Conservation (phyloP, 1,284 basidiomycete genomes). For the Rhodotorula sp. region DNA sequence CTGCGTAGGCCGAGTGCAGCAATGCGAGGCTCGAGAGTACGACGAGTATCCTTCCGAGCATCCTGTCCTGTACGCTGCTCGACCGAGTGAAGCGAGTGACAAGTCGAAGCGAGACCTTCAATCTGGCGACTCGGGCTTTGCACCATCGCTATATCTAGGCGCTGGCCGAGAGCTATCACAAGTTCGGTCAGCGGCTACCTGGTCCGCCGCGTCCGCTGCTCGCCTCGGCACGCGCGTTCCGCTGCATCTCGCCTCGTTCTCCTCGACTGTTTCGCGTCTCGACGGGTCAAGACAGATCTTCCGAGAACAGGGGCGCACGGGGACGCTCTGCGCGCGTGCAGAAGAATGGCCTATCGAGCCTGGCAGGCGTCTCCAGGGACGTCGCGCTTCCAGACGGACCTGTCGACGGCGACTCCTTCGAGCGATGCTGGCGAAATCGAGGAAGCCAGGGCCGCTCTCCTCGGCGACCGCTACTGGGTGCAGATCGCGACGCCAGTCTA, state of each 20-base stretch:
- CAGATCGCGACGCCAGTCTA: too few relatives aligned
- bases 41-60: conserved; percentile 12
- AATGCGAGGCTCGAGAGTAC: conserved; percentile 1
- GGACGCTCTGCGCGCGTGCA: background rate
- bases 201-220: background rate
- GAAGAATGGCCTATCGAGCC: background rate
- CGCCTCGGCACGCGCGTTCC: background rate
- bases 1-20: conserved; percentile 25
- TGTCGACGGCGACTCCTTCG: conserved; percentile 7
- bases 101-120: background rate
- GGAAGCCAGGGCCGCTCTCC: conserved; percentile 5
- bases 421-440: conserved; percentile 27
- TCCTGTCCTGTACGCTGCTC: background rate
- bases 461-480: conserved; percentile 19
- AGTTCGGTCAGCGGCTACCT: background rate
- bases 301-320: background rate
- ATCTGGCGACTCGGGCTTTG: too few relatives aligned
- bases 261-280: background rate
- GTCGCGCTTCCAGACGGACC: too few relatives aligned
- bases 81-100: too few relatives aligned
- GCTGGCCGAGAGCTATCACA: background rate
- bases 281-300: background rate
- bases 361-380: background rate
- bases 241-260: too few relatives aligned
- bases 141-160: background rate